Conservation (phyloP, 2,329 filamentous ascomycete genomes). For the Cephalotrichum gorgonifer region DNA sequence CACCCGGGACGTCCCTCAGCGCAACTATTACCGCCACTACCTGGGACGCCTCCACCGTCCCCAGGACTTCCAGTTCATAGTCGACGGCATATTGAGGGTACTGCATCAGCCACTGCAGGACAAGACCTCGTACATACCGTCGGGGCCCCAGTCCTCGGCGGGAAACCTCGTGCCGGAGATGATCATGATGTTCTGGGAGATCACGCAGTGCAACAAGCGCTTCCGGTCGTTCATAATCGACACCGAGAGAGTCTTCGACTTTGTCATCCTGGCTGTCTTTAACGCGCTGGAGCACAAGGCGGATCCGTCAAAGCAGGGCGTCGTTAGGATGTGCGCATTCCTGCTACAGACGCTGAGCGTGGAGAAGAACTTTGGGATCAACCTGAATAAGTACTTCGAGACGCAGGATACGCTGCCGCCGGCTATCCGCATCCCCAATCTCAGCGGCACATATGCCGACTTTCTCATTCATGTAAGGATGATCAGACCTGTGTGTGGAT, state of each 20-base stretch:
- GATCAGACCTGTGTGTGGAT: neutral
- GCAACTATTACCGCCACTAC: conserved; percentile 92
- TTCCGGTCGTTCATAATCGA: conserved; percentile 97
- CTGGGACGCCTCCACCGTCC: conserved; percentile 81
- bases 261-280: conserved; percentile 80
- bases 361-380: conserved; percentile 80
- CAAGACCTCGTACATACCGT: conserved; percentile 74
- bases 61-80: conserved; percentile 95
- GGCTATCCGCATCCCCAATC: conserved; percentile 71
- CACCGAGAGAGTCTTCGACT: conserved; percentile 86
- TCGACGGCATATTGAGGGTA: conserved; percentile 87
- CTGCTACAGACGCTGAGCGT: conserved; percentile 90
- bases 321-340: conserved; percentile 97
- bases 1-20: conserved; percentile 51
- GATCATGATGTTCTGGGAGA: conserved; percentile 96
- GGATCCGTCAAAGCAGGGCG: conserved; percentile 78
- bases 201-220: conserved; percentile 92
- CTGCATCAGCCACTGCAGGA: conserved; percentile 87
- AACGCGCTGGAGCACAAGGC: conserved; percentile 85
- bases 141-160: conserved; percentile 60
- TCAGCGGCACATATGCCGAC: conserved; percentile 85
- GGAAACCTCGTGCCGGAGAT: conserved; percentile 76
- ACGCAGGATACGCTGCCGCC: conserved; percentile 78
- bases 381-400: conserved; percentile 80
- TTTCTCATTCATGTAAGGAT: conserved; percentile 82